Evolutionary conservation across 2,329 filamentous ascomycete species (phyloP), one percentile per base, ranked within the genome.

Genomic region (Trichoderma sp.): DNA sequence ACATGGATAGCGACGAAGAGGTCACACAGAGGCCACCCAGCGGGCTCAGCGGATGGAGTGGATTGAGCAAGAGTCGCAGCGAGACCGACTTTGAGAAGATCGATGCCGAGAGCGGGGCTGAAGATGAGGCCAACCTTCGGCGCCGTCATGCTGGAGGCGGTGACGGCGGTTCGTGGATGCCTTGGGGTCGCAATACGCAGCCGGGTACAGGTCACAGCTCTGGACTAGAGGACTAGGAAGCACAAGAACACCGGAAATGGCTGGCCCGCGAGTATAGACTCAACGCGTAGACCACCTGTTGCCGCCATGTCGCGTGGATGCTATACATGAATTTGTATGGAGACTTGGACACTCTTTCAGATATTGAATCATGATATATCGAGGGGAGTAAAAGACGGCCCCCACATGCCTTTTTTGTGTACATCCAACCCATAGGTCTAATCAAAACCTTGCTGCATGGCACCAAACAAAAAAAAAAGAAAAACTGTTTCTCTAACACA

Each of bases 21-120:
- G 76, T 77, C 23, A 77, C 80, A 3, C 81, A 85, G 73, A 82
- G 86, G 66, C 84, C 82, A 34, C 80, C 84, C 72, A 84, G 84
- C 79, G 84, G 86, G n/a, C 80, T 85, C 61, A 85, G 84, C 74
- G 80, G 80, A 65, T 81, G 81, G 76, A 87, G 86, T 73, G 89
- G 85, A 3, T 82, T 97, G 76, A 91, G 89, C 76, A 95, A 95
- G 83, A 95, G 93, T 78, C 90, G 90, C 74, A 97, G 93, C 80
- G 94, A 97, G 79, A 89, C 88, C 23, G 95, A 97, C 76, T 98
- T 98, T 78, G 94, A 97, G 78, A 93, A 93, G 79, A 93, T 97
- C 75, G 92, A 96, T 73, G 90, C 91, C 39, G 92, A 95, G 78
- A 91, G 90, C 77, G 87, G 86, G 11, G 84, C 83, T 30, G 90